A percentile compares a stretch with the other conserved stretches of the same genome.
Evolutionary conservation across 768 basidiomycete genomes (phyloP).

Genomic region (Boletus subcaerulescens): DNA sequence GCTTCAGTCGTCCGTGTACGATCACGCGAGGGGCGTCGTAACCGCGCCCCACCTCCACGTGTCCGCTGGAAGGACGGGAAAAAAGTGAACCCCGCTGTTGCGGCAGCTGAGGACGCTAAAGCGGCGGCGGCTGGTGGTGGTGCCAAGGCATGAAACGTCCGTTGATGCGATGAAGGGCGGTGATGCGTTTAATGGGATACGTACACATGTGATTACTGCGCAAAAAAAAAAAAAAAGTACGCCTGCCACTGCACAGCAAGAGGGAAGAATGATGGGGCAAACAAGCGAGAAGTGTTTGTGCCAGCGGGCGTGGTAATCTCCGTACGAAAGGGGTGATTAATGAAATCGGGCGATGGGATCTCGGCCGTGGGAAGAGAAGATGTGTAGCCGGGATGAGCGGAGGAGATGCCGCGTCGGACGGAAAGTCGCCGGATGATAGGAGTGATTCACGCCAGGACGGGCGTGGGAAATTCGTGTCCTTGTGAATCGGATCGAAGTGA

Average conservation of each 20-base stretch:
- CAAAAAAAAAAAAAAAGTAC: no score
- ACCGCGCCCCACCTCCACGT: slow-evolving; percentile 95
- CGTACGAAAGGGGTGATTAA: neutral
- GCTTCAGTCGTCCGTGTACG: slow-evolving; percentile 91
- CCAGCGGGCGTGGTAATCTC: neutral
- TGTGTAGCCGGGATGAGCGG: slow-evolving; percentile 15
- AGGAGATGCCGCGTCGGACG: slow-evolving; percentile 23
- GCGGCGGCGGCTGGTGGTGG: slow-evolving; percentile 39
- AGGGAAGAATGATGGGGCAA: no score
- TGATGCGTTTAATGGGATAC: neutral
- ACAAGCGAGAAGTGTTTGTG: no score
- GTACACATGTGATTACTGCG: no score
- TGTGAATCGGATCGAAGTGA: slow-evolving; percentile 21
- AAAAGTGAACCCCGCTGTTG: slow-evolving; percentile 95
- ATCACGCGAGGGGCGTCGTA: slow-evolving; percentile 91
- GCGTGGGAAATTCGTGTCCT: slow-evolving; percentile 12
- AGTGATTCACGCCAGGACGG: slow-evolving; percentile 15
- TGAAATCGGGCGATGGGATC: neutral
- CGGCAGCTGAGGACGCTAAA: slow-evolving; percentile 87
- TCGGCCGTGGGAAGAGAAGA: neutral
- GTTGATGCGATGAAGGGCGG: neutral
- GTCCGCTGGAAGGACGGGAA: slow-evolving; percentile 94
- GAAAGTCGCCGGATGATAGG: slow-evolving; percentile 19
- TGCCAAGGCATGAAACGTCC: slow-evolving; percentile 43
- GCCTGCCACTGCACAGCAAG: no score